Base-by-base conservation (phyloP, 2,329 filamentous ascomycete species). In the Xylariaceae sp. region DNA sequence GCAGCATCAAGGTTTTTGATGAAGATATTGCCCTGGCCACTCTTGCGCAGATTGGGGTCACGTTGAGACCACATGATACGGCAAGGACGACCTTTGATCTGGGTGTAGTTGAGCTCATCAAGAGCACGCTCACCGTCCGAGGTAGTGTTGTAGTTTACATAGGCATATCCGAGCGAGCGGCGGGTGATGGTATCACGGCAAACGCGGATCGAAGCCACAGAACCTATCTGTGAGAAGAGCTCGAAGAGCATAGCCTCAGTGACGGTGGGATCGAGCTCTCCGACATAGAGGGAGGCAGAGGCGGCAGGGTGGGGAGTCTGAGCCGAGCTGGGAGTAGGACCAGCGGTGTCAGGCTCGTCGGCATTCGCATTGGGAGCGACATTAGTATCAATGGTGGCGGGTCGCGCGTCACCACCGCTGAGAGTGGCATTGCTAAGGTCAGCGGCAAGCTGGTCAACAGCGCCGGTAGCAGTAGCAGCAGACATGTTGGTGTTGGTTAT, bases 11-110 rank as follows among this genome's bases (percentile, higher is more conserved):
- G 82, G 80, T 99, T 99, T 87, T 99, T 99, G 85, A 99, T 99
- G 84, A 99, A 99, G 68, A 99, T 92, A 72, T 99, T 99, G 74
- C 94, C 94, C 78, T 96, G 91, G 64, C 94, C 94, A 66, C 91
- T 99, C 87, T 99, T 99, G 80, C 94, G 94, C 68, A 99, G 86
- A 72, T 92, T 92, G 63, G 94, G 94, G 76, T 99, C 94, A 74
- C 94, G 94, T 84, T 99, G 94, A 63, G 94, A 99, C 94, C 94
- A 99, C 94, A 99, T 99, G 79, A 99, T 99, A 71, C 94, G 92
- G 88, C 94, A 99, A 57, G 94, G 92, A 71, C 89, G 91, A 68
- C 92, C 92, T 84, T 97, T 97, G 81, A 99, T 97, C 68, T 96
- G 80, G 61, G 94, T 99, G 82, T 99, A 99, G 85, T 99, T 99